Evolutionary conservation across 2,329 filamentous ascomycete genomes (phyloP), one percentile per base, ranked within the genome.

Genomic region (Chaetothyriales sp.): DNA sequence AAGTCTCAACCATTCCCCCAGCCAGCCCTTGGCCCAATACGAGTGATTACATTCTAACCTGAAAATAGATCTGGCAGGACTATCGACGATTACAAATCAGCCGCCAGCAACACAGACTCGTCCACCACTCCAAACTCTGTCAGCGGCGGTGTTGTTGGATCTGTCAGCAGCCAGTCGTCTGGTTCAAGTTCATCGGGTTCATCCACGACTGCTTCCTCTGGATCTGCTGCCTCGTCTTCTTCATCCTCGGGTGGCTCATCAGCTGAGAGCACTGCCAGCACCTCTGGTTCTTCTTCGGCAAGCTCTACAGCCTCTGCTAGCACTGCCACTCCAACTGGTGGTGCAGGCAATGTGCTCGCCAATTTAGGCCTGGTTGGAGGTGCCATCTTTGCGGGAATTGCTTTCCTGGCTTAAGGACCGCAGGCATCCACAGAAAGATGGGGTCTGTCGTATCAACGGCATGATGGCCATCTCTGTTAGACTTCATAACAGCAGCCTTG

Each of bases 41-140:
- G 12, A 9, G 28, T 15, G 32, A 39, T 39, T 39, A 25, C 22
- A 25, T 25, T 39, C 32, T 15, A 15, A 39, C 12, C 12, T 39
- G 10, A 5, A 5, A 39, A 15, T 15, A 47, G 47, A 15, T 48
- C 42, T 26, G 46, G 19, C 5, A 56, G 53, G 7, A 58, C 56
- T 19, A 53, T 58, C 46, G 51, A 54, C 20, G 55, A 55, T 7
- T 58, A 58, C 51, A 55, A 57, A 42, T 46, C 48, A 1, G 56
- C 56, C n/a, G 53, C 56, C n/a, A 26, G 46, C n/a, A 46, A 49
- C 8, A 28, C 39, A 26, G 51, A 53, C 12, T 22, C 39, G 15
- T 49, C 55, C 22, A 51, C 47, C 3, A 51, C 55, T 0, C 53
- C 53, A n/a, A 47, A 50, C n/a, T 53, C 50, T 5, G 49, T 54